Conservation (phyloP, 176 grass and related monocot genomes). For the Luzula sylvatica region DNA sequence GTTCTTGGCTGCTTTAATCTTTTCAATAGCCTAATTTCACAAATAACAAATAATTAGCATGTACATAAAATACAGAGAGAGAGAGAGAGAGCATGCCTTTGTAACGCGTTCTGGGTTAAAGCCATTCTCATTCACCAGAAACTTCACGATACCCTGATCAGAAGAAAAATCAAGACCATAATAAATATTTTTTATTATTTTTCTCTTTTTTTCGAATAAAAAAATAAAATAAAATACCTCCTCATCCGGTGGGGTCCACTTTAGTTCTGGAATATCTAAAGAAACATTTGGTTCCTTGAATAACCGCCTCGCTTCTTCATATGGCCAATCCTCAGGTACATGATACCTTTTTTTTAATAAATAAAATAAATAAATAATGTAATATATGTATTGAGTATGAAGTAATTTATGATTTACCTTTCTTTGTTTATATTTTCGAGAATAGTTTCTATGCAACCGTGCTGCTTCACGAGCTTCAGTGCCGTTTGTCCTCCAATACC, state of each 20-base stretch:
- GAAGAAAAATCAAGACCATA: neutral
- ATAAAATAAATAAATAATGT: too few relatives aligned
- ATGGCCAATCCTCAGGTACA: constrained; percentile 49
- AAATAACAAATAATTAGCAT: constrained; percentile 12
- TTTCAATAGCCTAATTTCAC: constrained; percentile 37
- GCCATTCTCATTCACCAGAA: constrained; percentile 52
- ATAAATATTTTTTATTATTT: neutral
- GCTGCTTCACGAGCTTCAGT: constrained; percentile 80
- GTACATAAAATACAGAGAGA: constrained; percentile 1
- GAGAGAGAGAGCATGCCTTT: constrained; percentile 24
- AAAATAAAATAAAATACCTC: constrained; percentile 23
- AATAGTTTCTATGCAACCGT: constrained; percentile 74
- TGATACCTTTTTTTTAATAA: constrained; percentile 46
- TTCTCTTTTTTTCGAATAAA: neutral
- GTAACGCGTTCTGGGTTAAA: constrained; percentile 41
- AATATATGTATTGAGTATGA: neutral
- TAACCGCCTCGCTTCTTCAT: constrained; percentile 39
- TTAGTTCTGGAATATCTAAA: constrained; percentile 34
- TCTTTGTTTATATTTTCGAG: constrained; percentile 92
- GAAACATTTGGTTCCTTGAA: constrained; percentile 46
- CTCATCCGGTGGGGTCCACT: constrained; percentile 44
- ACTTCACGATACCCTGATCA: constrained; percentile 29
- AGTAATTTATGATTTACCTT: constrained; percentile 27
- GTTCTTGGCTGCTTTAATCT: constrained; percentile 44
- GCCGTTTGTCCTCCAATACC: constrained; percentile 84